Evolutionary conservation across 164 flowering plant species (phyloP).

Genomic region (Nymphaea colorata): DNA sequence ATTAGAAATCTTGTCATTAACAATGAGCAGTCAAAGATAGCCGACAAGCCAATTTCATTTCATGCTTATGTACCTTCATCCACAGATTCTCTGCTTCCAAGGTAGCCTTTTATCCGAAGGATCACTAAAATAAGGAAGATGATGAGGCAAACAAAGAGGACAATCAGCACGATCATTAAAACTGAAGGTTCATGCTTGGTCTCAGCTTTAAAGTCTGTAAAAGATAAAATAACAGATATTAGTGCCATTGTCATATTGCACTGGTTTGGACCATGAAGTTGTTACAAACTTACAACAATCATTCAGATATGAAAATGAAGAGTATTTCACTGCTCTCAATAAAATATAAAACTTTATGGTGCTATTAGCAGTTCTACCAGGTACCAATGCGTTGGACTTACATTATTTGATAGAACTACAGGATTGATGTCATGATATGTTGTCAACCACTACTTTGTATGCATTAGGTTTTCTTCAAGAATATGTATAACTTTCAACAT

Average conservation of each 20-base stretch:
- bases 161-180: conserved; percentile 38
- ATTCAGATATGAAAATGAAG: not conserved
- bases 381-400: too few species aligned
- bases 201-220: not conserved
- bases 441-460: too few species aligned
- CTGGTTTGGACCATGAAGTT: not conserved
- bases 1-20: too few species aligned
- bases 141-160: conserved; percentile 20
- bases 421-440: too few species aligned
- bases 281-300: not conserved
- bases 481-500: not conserved
- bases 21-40: too few species aligned
- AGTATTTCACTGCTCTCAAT: not conserved
- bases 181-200: not conserved
- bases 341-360: too few species aligned
- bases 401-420: too few species aligned
- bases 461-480: not conserved
- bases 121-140: conserved; percentile 19
- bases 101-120: conserved; percentile 36
- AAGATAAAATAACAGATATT: not conserved
- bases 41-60: too few species aligned
- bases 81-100: conserved; percentile 30
- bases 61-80: conserved; percentile 33
- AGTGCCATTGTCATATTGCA: not conserved
- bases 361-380: too few species aligned